Conservation (phyloP, 768 basidiomycete genomes). For the Suillus hirtellus region DNA sequence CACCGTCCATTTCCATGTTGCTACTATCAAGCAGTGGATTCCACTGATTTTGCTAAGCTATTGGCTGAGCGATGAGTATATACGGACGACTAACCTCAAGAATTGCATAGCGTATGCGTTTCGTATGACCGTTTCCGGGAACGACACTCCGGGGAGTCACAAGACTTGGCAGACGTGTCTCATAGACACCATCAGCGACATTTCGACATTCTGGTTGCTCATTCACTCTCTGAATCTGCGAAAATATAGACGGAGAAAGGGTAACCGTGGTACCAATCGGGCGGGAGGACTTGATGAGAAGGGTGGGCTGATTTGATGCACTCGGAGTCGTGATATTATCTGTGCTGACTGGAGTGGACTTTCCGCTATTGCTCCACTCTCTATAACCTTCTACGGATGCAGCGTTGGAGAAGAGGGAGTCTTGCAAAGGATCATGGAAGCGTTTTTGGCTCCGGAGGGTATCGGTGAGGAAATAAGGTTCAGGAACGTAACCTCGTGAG, state of each 20-base stretch:
- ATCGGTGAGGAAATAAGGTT: constrained; percentile 85
- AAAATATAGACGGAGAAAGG: constrained; percentile 31
- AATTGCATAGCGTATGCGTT: constrained; percentile 83
- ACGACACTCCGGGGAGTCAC: constrained; percentile 75
- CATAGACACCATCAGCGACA: constrained; percentile 65
- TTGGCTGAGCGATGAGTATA: background rate
- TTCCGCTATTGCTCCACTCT: constrained; percentile 70
- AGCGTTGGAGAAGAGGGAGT: constrained; percentile 83
- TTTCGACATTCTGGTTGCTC: constrained; percentile 42
- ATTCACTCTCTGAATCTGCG: constrained; percentile 13
- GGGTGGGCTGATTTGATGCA: constrained; percentile 36
- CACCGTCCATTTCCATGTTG: constrained; percentile 82
- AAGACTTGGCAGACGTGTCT: constrained; percentile 71
- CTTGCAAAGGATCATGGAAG: constrained; percentile 89
- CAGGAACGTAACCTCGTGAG: constrained; percentile 76
- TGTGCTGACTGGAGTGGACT: constrained; percentile 46
- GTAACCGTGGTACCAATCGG: constrained; percentile 54
- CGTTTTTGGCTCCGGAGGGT: constrained; percentile 79
- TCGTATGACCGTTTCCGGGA: constrained; percentile 58
- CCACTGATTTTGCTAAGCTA: constrained; percentile 53
- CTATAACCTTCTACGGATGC: constrained; percentile 77
- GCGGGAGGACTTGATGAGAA: constrained; percentile 68
- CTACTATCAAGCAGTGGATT: constrained; percentile 85
- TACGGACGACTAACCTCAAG: constrained; percentile 56
- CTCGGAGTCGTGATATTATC: constrained; percentile 17